These are phyloP conservation scores for Paragyromitra xinjiangensis DNA, from an alignment of 495 filamentous ascomycete genomes.

Conservation along the genomic window DNA sequence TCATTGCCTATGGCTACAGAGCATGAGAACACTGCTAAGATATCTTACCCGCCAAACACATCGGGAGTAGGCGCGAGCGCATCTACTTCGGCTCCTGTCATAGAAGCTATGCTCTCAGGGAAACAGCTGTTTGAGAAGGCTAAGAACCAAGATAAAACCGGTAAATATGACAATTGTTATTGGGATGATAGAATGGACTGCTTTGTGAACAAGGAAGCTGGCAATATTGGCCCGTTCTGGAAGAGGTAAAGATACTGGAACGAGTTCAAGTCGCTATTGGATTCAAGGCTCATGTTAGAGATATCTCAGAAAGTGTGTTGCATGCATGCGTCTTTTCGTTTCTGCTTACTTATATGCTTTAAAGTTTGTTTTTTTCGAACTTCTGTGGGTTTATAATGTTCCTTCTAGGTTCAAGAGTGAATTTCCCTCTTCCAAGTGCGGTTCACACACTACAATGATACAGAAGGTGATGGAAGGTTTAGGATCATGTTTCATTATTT, in stretches of 20 bases:
- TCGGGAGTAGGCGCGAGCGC: not conserved
- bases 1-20: not conserved
- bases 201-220: constrained; percentile 27
- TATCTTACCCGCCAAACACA: not conserved
- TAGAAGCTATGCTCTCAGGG: constrained; percentile 2
- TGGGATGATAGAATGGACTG: constrained; percentile 28
- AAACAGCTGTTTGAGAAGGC: constrained; percentile 22
- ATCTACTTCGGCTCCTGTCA: not conserved
- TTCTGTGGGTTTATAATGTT: not conserved
- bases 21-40: not conserved
- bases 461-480: not conserved
- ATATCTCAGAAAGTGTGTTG: not conserved
- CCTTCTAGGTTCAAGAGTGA: not conserved
- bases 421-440: constrained; percentile 10
- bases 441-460: not conserved
- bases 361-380: not conserved
- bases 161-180: constrained; percentile 21
- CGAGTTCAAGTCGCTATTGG: not conserved
- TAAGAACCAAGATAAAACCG: constrained; percentile 20
- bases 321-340: not conserved
- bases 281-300: not conserved
- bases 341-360: not conserved
- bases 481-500: constrained; percentile 8
- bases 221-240: constrained; percentile 24
- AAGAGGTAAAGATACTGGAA: not conserved